Conservation (phyloP, 2,329 filamentous ascomycete species). For the Delphinella strobiligena region DNA sequence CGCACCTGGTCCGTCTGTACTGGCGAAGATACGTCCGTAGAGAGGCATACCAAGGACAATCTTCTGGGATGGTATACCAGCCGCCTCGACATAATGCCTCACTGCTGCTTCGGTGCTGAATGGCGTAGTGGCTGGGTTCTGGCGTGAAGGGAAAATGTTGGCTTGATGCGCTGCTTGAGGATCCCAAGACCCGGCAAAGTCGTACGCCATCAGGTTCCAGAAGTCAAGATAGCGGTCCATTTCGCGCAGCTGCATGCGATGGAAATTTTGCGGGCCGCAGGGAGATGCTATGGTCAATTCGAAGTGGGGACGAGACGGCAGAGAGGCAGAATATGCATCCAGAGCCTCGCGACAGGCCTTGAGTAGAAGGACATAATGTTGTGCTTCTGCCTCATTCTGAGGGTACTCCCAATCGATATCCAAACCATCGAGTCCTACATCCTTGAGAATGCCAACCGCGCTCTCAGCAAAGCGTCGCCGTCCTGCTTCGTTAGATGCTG, state of each 20-base stretch:
- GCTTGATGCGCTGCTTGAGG: slow-evolving; percentile 60
- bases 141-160: slow-evolving; percentile 54
- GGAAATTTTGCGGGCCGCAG: slow-evolving; percentile 29
- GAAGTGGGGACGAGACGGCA: slow-evolving; percentile 26
- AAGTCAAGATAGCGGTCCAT: slow-evolving; percentile 35
- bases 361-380: slow-evolving; percentile 28
- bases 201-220: slow-evolving; percentile 41
- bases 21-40: slow-evolving; percentile 75
- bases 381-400: slow-evolving; percentile 25
- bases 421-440: slow-evolving; percentile 56
- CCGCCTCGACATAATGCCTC: slow-evolving; percentile 52
- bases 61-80: slow-evolving; percentile 54
- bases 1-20: slow-evolving; percentile 62
- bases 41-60: slow-evolving; percentile 85
- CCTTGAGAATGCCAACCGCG: slow-evolving; percentile 63
- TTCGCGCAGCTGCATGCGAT: slow-evolving; percentile 27
- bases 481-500: slow-evolving; percentile 50
- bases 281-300: slow-evolving; percentile 34
- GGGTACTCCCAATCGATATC: slow-evolving; percentile 40
- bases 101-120: slow-evolving; percentile 67
- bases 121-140: slow-evolving; percentile 55
- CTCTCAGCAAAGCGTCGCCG: slow-evolving; percentile 56
- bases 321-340: slow-evolving; percentile 26
- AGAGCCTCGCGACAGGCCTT: slow-evolving; percentile 25
- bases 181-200: slow-evolving; percentile 69